These are phyloP conservation scores for Backusella parvicylindrica DNA, from an alignment of 192 early-diverging fungal species.

Conservation along the genomic window DNA sequence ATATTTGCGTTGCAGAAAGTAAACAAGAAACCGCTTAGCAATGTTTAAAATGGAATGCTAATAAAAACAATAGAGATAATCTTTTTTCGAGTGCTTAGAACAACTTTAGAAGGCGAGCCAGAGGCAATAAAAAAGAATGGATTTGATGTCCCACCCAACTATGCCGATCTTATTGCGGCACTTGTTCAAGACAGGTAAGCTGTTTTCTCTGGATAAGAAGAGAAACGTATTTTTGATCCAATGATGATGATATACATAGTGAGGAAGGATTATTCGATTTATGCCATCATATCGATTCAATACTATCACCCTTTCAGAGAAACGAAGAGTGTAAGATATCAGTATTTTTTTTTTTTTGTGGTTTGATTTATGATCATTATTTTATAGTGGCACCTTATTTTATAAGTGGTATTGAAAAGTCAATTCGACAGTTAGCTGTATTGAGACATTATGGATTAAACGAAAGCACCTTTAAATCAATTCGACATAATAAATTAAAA, in stretches of 20 bases:
- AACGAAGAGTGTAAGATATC: slow-evolving; percentile 21
- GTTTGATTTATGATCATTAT: not conserved
- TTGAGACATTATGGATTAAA: not conserved
- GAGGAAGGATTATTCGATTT: slow-evolving; percentile 19
- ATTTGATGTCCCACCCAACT: not conserved
- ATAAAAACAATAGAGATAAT: not conserved
- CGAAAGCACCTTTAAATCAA: not conserved
- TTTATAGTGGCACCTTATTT: slow-evolving; percentile 4
- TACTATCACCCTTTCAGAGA: slow-evolving; percentile 25
- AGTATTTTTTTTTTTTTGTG: no score
- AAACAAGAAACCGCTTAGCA: not conserved
- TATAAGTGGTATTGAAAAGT: not conserved
- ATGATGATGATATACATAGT: slow-evolving; percentile 2
- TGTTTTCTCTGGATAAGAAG: no score
- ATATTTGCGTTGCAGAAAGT: slow-evolving; percentile 14
- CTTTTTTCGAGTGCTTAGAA: slow-evolving; percentile 10
- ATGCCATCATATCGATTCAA: slow-evolving; percentile 16
- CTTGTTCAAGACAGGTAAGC: slow-evolving; percentile 11
- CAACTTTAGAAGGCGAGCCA: not conserved
- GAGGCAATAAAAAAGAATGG: not conserved
- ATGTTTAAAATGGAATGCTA: not conserved
- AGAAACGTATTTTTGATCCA: not conserved
- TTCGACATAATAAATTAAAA: not conserved
- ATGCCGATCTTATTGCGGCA: slow-evolving; percentile 9
- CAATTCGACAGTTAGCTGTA: not conserved